Conservation (phyloP, 2,329 filamentous ascomycete species). For the Pseudonectria buxi region DNA sequence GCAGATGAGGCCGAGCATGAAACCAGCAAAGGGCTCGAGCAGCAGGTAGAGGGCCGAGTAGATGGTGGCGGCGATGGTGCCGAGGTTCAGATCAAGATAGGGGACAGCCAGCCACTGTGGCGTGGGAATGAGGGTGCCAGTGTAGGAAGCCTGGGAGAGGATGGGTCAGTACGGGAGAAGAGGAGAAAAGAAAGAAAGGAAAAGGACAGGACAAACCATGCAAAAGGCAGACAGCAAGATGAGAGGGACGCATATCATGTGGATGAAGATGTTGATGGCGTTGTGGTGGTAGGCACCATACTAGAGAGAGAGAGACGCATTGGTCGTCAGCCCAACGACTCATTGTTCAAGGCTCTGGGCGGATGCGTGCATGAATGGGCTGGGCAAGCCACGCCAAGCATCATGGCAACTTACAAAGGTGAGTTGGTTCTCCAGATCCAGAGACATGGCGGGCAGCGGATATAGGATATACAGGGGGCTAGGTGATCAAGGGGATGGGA, state of each 20-base stretch:
- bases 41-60: conserved; percentile 82
- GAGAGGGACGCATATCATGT: conserved; percentile 71
- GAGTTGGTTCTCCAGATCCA: conserved; percentile 76
- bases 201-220: conserved; percentile 48
- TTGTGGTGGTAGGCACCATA: conserved; percentile 83
- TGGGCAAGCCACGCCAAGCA: not conserved
- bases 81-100: conserved; percentile 59
- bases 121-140: conserved; percentile 54
- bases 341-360: too few relatives aligned
- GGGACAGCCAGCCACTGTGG: conserved; percentile 62
- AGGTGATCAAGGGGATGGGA: conserved; percentile 1
- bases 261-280: conserved; percentile 68
- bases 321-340: too few relatives aligned
- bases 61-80: conserved; percentile 56
- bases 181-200: conserved; percentile 1
- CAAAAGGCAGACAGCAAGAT: conserved; percentile 66
- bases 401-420: conserved; percentile 58
- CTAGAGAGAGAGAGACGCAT: conserved; percentile 34
- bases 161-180: conserved; percentile 5
- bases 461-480: conserved; percentile 5
- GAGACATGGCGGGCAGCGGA: conserved; percentile 43
- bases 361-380: not conserved
- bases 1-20: conserved; percentile 67
- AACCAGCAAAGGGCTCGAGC: conserved; percentile 88
- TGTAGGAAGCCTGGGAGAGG: conserved; percentile 49